phyloP scores from a whole-genome alignment of 2,329 filamentous ascomycete species.

The Cordyceps cicadae region DNA sequence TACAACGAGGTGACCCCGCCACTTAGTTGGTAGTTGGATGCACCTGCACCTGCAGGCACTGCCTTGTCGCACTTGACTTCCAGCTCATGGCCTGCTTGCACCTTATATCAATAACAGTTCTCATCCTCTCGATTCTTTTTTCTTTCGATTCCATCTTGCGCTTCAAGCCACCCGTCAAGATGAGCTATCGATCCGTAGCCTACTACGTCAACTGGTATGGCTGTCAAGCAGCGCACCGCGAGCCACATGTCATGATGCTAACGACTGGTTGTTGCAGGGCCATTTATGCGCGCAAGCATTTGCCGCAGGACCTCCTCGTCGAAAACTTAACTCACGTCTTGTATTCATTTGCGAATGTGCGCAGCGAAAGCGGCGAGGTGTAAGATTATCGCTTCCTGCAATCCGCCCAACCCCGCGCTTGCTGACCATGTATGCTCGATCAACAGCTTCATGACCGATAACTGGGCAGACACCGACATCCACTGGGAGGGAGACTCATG shows the following conservation, averaged over 20 bases:
- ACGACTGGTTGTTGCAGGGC: conserved; percentile 40
- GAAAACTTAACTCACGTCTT: conserved; percentile 81
- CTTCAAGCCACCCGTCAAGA: not conserved
- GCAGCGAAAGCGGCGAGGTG: conserved; percentile 71
- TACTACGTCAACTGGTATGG: conserved; percentile 64
- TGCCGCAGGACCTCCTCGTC: conserved; percentile 74
- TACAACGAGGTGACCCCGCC: not conserved
- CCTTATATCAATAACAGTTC: conserved; percentile 1
- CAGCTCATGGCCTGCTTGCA: not conserved
- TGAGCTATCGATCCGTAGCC: conserved; percentile 56
- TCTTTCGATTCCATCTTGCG: not conserved
- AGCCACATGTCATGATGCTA: conserved; percentile 7
- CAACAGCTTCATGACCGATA: conserved; percentile 45
- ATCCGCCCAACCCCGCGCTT: not conserved
- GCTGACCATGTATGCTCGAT: not conserved
- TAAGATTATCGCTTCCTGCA: conserved; percentile 26
- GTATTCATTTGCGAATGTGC: conserved; percentile 85
- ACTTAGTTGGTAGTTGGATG: not conserved
- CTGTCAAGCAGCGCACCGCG: not conserved
- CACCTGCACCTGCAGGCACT: conserved; percentile 6
- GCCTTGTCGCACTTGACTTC: conserved; percentile 1
- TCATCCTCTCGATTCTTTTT: not conserved
- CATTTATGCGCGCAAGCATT: conserved; percentile 77
- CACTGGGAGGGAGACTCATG: conserved; percentile 60
- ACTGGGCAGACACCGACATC: conserved; percentile 65